phyloP scores from a whole-genome alignment of 805 yeast species.

The Debaryomyces castellii region DNA sequence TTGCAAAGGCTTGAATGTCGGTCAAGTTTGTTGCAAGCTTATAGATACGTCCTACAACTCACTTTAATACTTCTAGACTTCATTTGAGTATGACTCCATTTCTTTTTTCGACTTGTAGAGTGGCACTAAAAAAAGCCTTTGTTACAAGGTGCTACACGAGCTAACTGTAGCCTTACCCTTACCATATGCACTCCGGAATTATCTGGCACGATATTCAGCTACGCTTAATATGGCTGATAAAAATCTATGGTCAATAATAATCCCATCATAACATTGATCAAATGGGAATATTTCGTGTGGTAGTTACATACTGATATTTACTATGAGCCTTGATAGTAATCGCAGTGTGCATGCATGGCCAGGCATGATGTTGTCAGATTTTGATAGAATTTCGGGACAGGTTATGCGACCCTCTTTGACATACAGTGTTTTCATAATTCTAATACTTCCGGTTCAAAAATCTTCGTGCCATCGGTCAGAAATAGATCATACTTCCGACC shows the following conservation, averaged over 20 bases:
- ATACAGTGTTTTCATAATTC: too few relatives aligned
- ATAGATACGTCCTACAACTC: too few relatives aligned
- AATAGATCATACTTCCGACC: too few relatives aligned
- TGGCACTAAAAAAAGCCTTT: neutral
- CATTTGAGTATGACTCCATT: neutral
- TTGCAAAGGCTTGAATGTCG: too few relatives aligned
- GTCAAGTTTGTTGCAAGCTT: too few relatives aligned
- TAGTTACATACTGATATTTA: neutral
- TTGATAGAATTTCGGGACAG: neutral
- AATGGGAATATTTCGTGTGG: neutral
- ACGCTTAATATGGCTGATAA: too few relatives aligned
- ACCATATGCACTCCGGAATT: too few relatives aligned
- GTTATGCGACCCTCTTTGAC: neutral
- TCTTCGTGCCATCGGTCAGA: too few relatives aligned
- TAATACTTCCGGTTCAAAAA: too few relatives aligned
- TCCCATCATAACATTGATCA: neutral
- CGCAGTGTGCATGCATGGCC: neutral
- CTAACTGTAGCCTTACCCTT: conserved; percentile 1
- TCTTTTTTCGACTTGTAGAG: too few relatives aligned
- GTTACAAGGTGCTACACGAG: neutral
- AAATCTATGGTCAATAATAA: too few relatives aligned
- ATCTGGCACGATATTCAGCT: too few relatives aligned
- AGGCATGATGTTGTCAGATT: neutral
- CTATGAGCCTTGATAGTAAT: neutral
- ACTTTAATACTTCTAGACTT: neutral